phyloP scores from a whole-genome alignment of 805 yeast species.

The Torulaspora gathmanii region DNA sequence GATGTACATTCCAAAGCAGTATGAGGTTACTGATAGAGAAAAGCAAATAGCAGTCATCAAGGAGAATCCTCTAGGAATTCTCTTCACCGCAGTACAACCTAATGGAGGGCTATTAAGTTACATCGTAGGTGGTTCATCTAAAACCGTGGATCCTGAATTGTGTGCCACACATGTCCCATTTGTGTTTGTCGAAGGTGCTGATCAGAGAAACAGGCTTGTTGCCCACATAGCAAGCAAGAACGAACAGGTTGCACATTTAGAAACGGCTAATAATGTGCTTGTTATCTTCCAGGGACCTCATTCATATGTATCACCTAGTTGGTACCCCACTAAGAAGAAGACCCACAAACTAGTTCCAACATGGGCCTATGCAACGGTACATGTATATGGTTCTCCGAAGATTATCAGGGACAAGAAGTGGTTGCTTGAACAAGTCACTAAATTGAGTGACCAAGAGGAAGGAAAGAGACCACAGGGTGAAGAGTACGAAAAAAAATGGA shows the following conservation, averaged over 20 bases:
- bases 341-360: conserved; percentile 66
- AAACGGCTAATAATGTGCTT: conserved; percentile 39
- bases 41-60: conserved; percentile 41
- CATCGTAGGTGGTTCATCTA: conserved; percentile 9
- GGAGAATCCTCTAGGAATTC: conserved; percentile 49
- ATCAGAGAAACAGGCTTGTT: conserved; percentile 40
- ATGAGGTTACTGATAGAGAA: conserved; percentile 33
- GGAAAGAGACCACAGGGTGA: conserved; percentile 31
- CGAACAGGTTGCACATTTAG: conserved; percentile 43
- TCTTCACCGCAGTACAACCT: conserved; percentile 35
- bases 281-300: conserved; percentile 50
- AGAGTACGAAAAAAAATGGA: conserved; percentile 42
- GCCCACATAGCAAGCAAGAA: conserved; percentile 47
- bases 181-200: conserved; percentile 37
- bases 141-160: conserved; percentile 37
- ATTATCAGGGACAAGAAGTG: conserved; percentile 42
- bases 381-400: conserved; percentile 48
- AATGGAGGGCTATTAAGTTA: conserved; percentile 12
- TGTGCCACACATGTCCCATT: conserved; percentile 59
- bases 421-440: conserved; percentile 42
- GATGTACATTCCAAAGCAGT: conserved; percentile 34
- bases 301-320: conserved; percentile 54
- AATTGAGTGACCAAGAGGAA: conserved; percentile 46
- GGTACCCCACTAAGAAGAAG: conserved; percentile 52
- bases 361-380: conserved; percentile 38